phyloP scores from a whole-genome alignment of 2,329 filamentous ascomycete genomes.

The Fusarium staphyleae region DNA sequence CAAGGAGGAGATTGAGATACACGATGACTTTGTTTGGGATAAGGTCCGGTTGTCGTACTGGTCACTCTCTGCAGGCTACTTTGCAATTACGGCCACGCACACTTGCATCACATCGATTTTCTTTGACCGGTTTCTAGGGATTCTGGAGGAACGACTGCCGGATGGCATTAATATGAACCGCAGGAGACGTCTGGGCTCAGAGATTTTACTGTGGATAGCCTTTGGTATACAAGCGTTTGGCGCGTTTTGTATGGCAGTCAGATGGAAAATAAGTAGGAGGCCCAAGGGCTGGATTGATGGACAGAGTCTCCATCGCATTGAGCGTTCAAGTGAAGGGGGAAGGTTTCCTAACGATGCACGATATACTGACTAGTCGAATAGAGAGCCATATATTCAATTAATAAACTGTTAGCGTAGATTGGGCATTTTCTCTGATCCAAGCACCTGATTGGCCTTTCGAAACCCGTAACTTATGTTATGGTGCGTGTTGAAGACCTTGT shows the following conservation, averaged over 20 bases:
- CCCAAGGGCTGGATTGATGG: slow-evolving; percentile 38
- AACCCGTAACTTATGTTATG: too few relatives aligned
- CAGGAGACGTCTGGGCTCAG: slow-evolving; percentile 16
- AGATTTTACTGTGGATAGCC: slow-evolving; percentile 35
- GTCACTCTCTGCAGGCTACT: slow-evolving; percentile 30
- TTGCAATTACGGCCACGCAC: slow-evolving; percentile 30
- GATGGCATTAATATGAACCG: slow-evolving; percentile 38
- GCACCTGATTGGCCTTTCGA: too few relatives aligned
- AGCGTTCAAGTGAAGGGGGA: slow-evolving; percentile 16
- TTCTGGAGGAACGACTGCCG: slow-evolving; percentile 33
- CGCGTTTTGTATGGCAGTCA: slow-evolving; percentile 32
- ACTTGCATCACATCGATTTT: slow-evolving; percentile 26
- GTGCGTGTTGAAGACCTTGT: too few relatives aligned
- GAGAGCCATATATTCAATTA: neutral
- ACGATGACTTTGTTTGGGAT: slow-evolving; percentile 39
- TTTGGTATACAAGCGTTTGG: slow-evolving; percentile 27
- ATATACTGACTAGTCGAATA: slow-evolving; percentile 30
- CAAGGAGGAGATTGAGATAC: slow-evolving; percentile 38
- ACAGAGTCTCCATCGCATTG: slow-evolving; percentile 29
- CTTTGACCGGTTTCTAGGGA: slow-evolving; percentile 27
- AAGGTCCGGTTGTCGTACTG: slow-evolving; percentile 38
- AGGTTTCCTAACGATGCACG: slow-evolving; percentile 4
- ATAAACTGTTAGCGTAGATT: neutral
- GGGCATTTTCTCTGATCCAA: neutral
- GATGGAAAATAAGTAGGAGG: slow-evolving; percentile 36